Conservation (phyloP, 352 stramenopile species). For the Aphanomyces stellatus region DNA sequence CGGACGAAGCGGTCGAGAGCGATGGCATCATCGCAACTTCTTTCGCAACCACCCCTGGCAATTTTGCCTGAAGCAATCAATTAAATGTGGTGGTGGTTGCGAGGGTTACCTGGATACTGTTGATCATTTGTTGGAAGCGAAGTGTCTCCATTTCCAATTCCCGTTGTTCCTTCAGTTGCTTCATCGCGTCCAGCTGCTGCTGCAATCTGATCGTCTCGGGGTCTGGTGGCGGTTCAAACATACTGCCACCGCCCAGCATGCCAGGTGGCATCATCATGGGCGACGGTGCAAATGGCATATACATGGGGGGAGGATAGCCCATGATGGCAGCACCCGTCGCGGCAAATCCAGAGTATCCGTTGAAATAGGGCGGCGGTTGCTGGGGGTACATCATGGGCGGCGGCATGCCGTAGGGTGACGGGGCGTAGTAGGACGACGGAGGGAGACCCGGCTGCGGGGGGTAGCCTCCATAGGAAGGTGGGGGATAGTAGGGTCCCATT, state of each 20-base stretch:
- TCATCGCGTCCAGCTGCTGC: conserved; percentile 26
- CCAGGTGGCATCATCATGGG: not conserved
- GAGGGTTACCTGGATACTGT: not conserved
- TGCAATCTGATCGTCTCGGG: conserved; percentile 23
- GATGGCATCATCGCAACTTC: not conserved
- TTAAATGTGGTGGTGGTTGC: not conserved
- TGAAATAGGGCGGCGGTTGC: not conserved
- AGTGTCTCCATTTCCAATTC: conserved; percentile 20
- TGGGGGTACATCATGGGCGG: not conserved
- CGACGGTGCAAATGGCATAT: not conserved
- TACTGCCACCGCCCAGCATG: not conserved
- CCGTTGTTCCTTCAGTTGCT: conserved; percentile 23
- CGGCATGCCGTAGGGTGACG: not conserved
- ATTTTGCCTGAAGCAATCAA: not conserved
- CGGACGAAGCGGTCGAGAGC: conserved; percentile 21
- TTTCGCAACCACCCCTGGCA: not conserved
- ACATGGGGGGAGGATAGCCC: conserved; percentile 10
- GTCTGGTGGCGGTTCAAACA: conserved; percentile 7
- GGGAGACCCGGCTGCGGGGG: not conserved
- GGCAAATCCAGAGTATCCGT: conserved; percentile 14
- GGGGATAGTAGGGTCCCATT: not conserved
- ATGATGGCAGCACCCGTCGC: conserved; percentile 11
- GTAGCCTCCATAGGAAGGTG: not conserved
- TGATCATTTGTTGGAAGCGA: conserved; percentile 11
- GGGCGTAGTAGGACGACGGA: not conserved